Conservation (phyloP, 2,329 filamentous ascomycete species). For the Penicillium janthinellum region DNA sequence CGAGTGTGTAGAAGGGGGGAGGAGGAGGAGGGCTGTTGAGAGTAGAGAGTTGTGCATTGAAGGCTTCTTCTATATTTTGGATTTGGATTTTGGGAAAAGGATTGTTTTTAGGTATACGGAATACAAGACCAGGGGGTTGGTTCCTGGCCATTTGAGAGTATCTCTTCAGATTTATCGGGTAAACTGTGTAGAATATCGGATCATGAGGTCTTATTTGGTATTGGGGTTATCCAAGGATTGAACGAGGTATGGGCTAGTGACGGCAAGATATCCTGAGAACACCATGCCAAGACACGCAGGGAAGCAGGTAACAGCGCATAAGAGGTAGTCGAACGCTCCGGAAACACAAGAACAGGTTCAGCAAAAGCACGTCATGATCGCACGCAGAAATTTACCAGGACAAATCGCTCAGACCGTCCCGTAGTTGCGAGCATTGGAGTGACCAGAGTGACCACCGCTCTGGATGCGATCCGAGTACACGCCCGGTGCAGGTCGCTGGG, state of each 20-base stretch:
- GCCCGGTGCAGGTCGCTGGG: conserved; percentile 34
- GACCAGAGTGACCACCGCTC: conserved; percentile 37
- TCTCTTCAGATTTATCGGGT: too few relatives aligned
- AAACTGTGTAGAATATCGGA: background rate
- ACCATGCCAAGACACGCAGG: background rate
- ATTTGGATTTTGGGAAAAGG: background rate
- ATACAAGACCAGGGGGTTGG: background rate
- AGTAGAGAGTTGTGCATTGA: background rate
- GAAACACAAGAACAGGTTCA: background rate
- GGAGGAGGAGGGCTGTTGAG: background rate
- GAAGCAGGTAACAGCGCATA: background rate
- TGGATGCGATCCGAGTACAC: conserved; percentile 46
- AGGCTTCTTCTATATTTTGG: background rate
- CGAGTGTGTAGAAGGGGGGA: conserved; percentile 2
- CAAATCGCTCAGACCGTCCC: conserved; percentile 23
- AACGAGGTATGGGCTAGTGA: background rate
- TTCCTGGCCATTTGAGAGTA: background rate
- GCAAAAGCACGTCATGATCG: background rate
- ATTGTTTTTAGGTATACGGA: background rate
- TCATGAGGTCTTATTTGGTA: background rate
- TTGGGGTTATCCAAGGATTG: background rate
- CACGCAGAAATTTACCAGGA: too few relatives aligned
- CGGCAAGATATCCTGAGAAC: background rate
- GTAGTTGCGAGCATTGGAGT: conserved; percentile 24
- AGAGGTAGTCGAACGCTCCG: too few relatives aligned